Conservation (phyloP, 2,329 filamentous ascomycete species). For the Stemphylium lycopersici region DNA sequence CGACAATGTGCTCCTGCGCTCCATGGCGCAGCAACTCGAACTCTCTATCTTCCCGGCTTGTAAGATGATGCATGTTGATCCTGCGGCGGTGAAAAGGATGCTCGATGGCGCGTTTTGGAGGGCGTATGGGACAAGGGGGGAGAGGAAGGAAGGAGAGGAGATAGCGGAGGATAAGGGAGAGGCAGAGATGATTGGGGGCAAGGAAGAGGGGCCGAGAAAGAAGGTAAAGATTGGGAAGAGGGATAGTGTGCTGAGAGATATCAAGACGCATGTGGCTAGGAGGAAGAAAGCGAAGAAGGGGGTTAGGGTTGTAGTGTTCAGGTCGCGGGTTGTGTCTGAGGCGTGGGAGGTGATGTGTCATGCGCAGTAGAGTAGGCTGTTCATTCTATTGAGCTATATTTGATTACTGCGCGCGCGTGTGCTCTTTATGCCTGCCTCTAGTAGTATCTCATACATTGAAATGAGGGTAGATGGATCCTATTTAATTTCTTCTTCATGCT, state of each 20-base stretch:
- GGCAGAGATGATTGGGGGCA: background rate
- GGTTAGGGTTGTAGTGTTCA: background rate
- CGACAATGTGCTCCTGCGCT: constrained; percentile 2
- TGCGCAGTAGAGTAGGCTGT: too few relatives aligned
- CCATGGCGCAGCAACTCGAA: constrained; percentile 6
- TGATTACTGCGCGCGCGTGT: too few relatives aligned
- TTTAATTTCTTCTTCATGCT: too few relatives aligned
- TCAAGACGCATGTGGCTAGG: background rate
- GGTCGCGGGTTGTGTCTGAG: too few relatives aligned
- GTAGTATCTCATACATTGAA: too few relatives aligned
- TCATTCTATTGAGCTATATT: too few relatives aligned
- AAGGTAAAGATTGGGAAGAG: background rate
- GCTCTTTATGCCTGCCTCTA: too few relatives aligned
- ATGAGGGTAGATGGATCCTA: too few relatives aligned
- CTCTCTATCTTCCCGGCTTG: constrained; percentile 2
- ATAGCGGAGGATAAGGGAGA: background rate
- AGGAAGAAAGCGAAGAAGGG: background rate
- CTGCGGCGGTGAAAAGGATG: constrained; percentile 11
- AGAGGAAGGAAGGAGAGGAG: background rate
- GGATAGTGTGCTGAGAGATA: background rate
- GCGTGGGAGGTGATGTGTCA: too few relatives aligned
- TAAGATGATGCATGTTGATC: constrained; percentile 16
- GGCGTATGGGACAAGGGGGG: constrained; percentile 3
- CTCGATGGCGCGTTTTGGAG: constrained; percentile 10
- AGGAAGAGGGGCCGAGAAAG: background rate